Base-by-base conservation (phyloP, 169 alveolate species). In the Plasmodium gonderi region DNA sequence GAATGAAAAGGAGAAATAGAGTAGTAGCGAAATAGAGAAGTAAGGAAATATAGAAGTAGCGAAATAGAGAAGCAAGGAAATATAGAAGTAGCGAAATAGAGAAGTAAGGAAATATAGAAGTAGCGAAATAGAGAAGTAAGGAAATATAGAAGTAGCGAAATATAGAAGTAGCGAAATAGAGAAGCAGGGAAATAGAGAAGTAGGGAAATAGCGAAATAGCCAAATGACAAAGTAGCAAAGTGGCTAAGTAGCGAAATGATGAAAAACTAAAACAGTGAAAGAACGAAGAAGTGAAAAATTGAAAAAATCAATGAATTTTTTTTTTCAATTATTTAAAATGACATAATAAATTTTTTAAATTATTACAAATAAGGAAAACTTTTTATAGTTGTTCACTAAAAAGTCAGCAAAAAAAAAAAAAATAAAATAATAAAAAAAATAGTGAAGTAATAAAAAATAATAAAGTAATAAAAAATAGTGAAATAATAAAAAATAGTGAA, bases 251-350 rank as follows among this genome's bases (percentile, higher is more conserved):
- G 36, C 33, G 38, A 60, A 60, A 20, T 36, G 72, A n/a, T n/a
- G 72, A 60, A 60, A 54, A 54, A 54, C 23, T 0, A 54, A 54
- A 54, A 54, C n/a, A 49, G n/a, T 49, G 1, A 49, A 49, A 49
- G n/a, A 60, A 23, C 72, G n/a, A n/a, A n/a, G n/a, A n/a, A n/a
- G n/a, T n/a, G n/a, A n/a, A 44, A 78, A 78, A 78, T 40, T 9
- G 65, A 14, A 49, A 78, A 47, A 75, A 31, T 3, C 65, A 23
- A 31, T 26, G 33, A 75, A 49, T 0, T 26, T 23, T 29, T 9
- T 78, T 38, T 8, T n/a, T 14, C 36, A 31, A 54, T 40, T 78
- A 49, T 78, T 78, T 78, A 78, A 78, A 78, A 51, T 36, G 12
- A 36, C 12, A 33, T 78, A 7, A 64, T 64, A 23, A 45, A 47